Percentiles rank a stretch among this genome's conserved stretches.
Conservation (phyloP, 306 rosid genomes). For the Oemleria cerasiformis region DNA sequence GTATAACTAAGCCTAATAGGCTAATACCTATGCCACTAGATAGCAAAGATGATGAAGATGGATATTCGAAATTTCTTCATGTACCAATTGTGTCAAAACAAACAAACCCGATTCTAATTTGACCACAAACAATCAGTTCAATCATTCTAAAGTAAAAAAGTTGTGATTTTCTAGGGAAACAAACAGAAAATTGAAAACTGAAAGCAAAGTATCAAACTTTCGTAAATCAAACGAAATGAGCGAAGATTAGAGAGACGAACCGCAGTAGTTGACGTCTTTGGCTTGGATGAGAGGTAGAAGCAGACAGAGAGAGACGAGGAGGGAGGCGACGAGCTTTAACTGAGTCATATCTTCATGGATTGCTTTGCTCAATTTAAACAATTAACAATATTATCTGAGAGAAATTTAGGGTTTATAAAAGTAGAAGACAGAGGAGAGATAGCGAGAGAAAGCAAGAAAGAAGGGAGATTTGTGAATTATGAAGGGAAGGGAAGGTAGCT, state of each 20-base stretch:
- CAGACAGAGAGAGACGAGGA: conserved; percentile 34
- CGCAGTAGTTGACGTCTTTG: conserved; percentile 51
- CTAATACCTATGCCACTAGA: no score
- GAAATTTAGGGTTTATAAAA: not conserved
- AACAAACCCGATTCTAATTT: not conserved
- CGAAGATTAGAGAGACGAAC: conserved; percentile 26
- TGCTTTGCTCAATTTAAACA: conserved; percentile 6
- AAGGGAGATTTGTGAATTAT: not conserved
- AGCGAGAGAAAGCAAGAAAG: not conserved
- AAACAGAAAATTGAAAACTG: not conserved
- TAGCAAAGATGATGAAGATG: not conserved
- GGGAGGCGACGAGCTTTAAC: conserved; percentile 26
- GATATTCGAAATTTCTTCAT: not conserved
- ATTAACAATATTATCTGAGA: not conserved
- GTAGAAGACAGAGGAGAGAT: not conserved
- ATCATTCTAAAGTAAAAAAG: not conserved
- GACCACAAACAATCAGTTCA: not conserved
- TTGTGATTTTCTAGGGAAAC: not conserved
- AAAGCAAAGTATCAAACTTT: not conserved
- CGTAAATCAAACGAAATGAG: not conserved
- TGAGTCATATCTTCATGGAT: conserved; percentile 28
- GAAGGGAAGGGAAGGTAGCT: not conserved
- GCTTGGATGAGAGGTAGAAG: conserved; percentile 39
- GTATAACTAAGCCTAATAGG: not conserved
- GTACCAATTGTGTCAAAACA: not conserved